Base-by-base conservation (phyloP, 2,329 filamentous ascomycete genomes). In the Fusarium veterinarium region DNA sequence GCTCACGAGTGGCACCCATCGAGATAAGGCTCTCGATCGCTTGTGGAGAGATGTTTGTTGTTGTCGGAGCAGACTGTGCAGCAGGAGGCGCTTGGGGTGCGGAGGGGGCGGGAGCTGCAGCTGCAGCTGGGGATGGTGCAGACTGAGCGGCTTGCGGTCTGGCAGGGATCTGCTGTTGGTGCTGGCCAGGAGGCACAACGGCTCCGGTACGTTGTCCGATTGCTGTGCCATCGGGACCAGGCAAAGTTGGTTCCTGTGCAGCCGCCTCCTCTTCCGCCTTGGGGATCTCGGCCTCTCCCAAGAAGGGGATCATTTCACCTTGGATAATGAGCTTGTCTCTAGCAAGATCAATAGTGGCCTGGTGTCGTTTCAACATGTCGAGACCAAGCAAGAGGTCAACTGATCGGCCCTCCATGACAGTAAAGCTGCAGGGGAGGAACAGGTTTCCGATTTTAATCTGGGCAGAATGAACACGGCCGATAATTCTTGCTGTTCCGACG, bases 341-440 rank as follows among this genome's bases (percentile, higher is more conserved):
- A 72, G 91, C 89, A 17, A 99, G 88, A 80, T 99, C 96, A 78
- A 99, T 95, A 76, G 89, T 93, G 40, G 95, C 96, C 82, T 97
- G 95, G 82, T 98, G 95, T 42, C 96, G 91, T 84, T 97, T 98
- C 69, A 99, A 87, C 94, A 99, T 99, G 81, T 99, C 96, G 45
- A 99, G 85, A 7, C 96, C 96, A 17, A 99, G 89, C 5, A 99
- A 88, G 23, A 99, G 87, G 80, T 98, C 96, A 30, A 99, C 96
- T 58, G 94, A 91, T 83, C 98, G 99, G 73, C 96, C 96, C 84
- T 99, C 96, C 96, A 99, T 99, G 79, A 99, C 96, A 6, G 96
- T 99, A 82, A 99, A 99, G 67, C 95, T 96, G 84, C 95, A 98
- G 6, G 95, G 92, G 75, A 99, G 86, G 80, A 94, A 95, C 70